phyloP scores from a whole-genome alignment of 352 stramenopile species.

The Globisporangium barbulae region DNA sequence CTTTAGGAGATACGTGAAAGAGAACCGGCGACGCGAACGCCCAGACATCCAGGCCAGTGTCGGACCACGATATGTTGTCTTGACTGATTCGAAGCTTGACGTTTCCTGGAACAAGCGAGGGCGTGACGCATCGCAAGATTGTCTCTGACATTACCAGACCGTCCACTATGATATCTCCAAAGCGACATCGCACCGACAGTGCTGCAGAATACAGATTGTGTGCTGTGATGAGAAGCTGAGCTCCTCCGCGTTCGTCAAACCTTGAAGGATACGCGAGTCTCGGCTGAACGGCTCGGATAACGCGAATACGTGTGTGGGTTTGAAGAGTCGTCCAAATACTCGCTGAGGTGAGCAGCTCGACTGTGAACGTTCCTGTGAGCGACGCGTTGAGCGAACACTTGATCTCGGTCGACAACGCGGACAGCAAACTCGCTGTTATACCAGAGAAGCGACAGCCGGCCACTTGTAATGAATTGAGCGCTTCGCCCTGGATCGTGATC shows the following conservation, averaged over 20 bases:
- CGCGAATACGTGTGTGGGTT: slow-evolving; percentile 24
- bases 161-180: slow-evolving; percentile 24
- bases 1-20: slow-evolving; percentile 24
- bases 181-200: slow-evolving; percentile 33
- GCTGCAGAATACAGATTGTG: slow-evolving; percentile 21
- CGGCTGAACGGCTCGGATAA: slow-evolving; percentile 28
- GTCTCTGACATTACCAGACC: slow-evolving; percentile 25
- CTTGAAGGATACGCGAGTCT: slow-evolving; percentile 18
- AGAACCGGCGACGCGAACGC: slow-evolving; percentile 30
- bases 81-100: slow-evolving; percentile 27
- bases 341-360: slow-evolving; percentile 19
- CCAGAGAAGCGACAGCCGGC: slow-evolving; percentile 28
- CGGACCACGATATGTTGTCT: slow-evolving; percentile 38
- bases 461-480: slow-evolving; percentile 22
- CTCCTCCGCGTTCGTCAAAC: slow-evolving; percentile 51
- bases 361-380: slow-evolving; percentile 23
- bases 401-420: background rate
- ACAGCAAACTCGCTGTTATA: background rate
- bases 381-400: slow-evolving; percentile 34
- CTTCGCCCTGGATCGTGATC: slow-evolving; percentile 28
- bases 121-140: slow-evolving; percentile 31
- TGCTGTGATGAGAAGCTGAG: slow-evolving; percentile 27
- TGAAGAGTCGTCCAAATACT: slow-evolving; percentile 15
- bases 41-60: slow-evolving; percentile 23
- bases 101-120: slow-evolving; percentile 21